A percentile compares a stretch with the other conserved stretches of the same genome.
Conservation (phyloP, 1,284 basidiomycete species). For the Abortiporus biennis region DNA sequence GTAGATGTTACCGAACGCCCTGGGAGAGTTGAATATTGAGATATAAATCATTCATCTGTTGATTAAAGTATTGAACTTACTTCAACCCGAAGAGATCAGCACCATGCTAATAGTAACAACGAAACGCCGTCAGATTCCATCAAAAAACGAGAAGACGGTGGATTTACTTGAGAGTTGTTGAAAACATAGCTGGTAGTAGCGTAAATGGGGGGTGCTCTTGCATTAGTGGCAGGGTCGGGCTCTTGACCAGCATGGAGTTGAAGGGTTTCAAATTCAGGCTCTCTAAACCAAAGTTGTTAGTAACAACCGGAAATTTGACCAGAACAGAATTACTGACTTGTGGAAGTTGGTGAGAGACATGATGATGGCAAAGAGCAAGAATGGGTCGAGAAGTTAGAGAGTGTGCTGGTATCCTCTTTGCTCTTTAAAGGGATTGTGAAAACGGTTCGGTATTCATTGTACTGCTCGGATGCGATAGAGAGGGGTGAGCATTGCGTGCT, state of each 20-base stretch:
- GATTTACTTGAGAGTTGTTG: conserved; percentile 60
- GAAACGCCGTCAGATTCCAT: conserved; percentile 1
- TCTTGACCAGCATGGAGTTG: conserved; percentile 81
- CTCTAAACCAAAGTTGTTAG: conserved; percentile 26
- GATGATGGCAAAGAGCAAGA: background rate
- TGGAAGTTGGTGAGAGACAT: conserved; percentile 4
- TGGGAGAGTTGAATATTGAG: conserved; percentile 16
- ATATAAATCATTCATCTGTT: background rate
- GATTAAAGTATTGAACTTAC: conserved; percentile 23
- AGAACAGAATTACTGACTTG: conserved; percentile 2
- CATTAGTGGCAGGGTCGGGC: conserved; percentile 66
- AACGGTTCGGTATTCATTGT: too few relatives aligned
- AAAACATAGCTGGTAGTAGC: conserved; percentile 76
- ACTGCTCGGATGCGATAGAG: too few relatives aligned
- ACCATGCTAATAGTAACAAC: conserved; percentile 75
- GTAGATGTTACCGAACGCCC: conserved; percentile 70
- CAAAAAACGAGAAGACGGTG: background rate
- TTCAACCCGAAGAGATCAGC: conserved; percentile 79
- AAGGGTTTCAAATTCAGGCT: conserved; percentile 76
- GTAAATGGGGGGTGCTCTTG: conserved; percentile 83
- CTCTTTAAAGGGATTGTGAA: background rate
- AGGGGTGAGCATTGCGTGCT: conserved; percentile 4
- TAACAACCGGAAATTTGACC: background rate
- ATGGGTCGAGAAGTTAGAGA: background rate
- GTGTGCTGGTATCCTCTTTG: conserved; percentile 1